Evolutionary conservation across 2,329 filamentous ascomycete genomes (phyloP), one percentile per base, ranked within the genome.

Genomic region (Fusarium sp.): DNA sequence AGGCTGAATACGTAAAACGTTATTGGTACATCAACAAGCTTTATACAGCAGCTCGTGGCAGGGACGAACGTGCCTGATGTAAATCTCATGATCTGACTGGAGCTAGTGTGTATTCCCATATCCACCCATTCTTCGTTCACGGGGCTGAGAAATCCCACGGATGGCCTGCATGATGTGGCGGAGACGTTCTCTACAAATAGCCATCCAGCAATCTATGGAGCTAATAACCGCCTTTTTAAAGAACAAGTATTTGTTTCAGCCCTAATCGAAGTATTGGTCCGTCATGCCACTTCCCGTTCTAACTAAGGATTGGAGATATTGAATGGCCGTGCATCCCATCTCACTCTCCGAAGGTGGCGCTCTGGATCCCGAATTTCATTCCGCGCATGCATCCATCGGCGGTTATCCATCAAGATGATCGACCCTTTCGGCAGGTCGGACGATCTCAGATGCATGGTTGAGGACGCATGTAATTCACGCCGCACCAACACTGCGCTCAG

Each of bases 311-410:
- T 0, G 2, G 25, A 18, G 10, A 15, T 33, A 35, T 60, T 41
- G 48, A 81, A 81, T 7, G 78, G 72, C 23, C 72, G 44, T 14
- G 78, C 79, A 51, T 81, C 79, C 80, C 80, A 82, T 10, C 81
- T 76, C 7, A 82, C 77, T 4, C 81, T 77, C 9, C 81, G 79
- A 10, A 82, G 67, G 42, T 82, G 80, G 51, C 81, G 78, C 23
- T 75, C 70, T 5, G 80, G 77, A 63, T 82, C 81, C 25, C 66
- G 77, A 58, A 82, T 72, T 7, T 78, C 33, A 21, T 78, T 79
- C 23, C 81, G 66, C 18, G 80, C 74, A 60, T 82, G 81, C 31
- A 82, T 25, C 81, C 80, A 82, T 16, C 78, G 73, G 12, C 79
- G 78, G 38, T 82, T 82, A 7, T 82, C 78, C 18, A 82, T 73